Conservation (phyloP, 2,329 filamentous ascomycete genomes). For the Epichloe baconii region DNA sequence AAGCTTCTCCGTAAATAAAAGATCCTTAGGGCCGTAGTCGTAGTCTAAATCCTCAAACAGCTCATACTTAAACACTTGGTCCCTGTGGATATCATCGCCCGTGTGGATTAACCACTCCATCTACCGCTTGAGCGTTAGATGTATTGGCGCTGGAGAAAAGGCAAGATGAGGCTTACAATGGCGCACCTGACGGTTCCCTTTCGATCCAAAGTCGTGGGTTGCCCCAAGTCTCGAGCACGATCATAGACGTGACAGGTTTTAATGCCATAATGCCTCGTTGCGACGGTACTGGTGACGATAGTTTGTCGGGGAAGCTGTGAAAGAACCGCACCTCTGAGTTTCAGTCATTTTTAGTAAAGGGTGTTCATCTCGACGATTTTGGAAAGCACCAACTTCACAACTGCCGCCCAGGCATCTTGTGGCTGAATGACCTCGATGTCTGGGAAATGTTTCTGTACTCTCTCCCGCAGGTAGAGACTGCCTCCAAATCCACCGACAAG, state of each 20-base stretch:
- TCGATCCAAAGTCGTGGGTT: background rate
- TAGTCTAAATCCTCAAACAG: background rate
- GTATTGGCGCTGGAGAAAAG: background rate
- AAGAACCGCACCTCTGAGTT: background rate
- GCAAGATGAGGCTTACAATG: background rate
- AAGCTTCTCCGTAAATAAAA: background rate
- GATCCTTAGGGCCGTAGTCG: background rate
- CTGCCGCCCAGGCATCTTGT: constrained; percentile 4
- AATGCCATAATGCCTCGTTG: constrained; percentile 2
- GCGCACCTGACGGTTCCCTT: background rate
- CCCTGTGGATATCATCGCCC: background rate
- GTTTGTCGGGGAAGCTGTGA: background rate
- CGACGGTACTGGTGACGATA: background rate
- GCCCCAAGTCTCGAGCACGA: background rate
- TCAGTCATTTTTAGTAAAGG: background rate
- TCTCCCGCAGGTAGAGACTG: background rate
- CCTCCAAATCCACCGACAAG: constrained; percentile 5
- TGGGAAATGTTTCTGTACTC: background rate
- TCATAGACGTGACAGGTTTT: accelerated
- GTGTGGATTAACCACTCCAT: background rate
- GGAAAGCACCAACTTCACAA: constrained; percentile 4
- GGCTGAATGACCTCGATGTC: constrained; percentile 3
- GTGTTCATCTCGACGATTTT: no score
- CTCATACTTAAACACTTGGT: background rate
- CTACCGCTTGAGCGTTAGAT: background rate